Conservation (phyloP, 352 stramenopile genomes). For the Pythium phragmitis region DNA sequence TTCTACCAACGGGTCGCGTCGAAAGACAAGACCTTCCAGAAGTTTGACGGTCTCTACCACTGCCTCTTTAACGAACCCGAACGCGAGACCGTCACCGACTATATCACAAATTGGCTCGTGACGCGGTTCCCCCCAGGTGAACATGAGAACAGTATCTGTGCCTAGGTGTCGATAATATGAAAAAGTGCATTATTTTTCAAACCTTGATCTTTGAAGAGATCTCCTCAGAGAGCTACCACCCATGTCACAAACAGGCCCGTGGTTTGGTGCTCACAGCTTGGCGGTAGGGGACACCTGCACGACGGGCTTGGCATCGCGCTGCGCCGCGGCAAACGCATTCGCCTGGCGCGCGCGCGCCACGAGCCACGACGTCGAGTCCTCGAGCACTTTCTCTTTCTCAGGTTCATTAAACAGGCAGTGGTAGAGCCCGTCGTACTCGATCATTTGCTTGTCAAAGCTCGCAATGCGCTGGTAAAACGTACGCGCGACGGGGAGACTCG, state of each 20-base stretch:
- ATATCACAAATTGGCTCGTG: conserved; percentile 6
- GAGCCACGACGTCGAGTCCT: conserved; percentile 44
- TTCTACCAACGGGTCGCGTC: conserved; percentile 43
- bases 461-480: conserved; percentile 43
- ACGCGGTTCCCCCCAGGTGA: not conserved
- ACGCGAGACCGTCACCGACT: conserved; percentile 19
- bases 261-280: conserved; percentile 3
- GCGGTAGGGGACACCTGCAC: not conserved
- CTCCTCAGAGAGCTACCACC: no score
- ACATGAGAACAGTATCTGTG: no score
- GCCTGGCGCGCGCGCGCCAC: conserved; percentile 11
- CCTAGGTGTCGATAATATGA: no score
- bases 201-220: no score
- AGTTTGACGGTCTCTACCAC: conserved; percentile 54
- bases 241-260: no score
- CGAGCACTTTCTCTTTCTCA: conserved; percentile 51
- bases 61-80: conserved; percentile 62
- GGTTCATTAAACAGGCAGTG: conserved; percentile 69
- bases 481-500: conserved; percentile 33
- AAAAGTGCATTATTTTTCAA: no score
- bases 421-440: conserved; percentile 56
- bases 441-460: conserved; percentile 64
- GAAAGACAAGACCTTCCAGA: conserved; percentile 55
- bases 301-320: conserved; percentile 11
- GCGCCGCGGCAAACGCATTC: conserved; percentile 7